Evolutionary conservation across 2,329 filamentous ascomycete species (phyloP).

Genomic region (Calonectria honghensis): DNA sequence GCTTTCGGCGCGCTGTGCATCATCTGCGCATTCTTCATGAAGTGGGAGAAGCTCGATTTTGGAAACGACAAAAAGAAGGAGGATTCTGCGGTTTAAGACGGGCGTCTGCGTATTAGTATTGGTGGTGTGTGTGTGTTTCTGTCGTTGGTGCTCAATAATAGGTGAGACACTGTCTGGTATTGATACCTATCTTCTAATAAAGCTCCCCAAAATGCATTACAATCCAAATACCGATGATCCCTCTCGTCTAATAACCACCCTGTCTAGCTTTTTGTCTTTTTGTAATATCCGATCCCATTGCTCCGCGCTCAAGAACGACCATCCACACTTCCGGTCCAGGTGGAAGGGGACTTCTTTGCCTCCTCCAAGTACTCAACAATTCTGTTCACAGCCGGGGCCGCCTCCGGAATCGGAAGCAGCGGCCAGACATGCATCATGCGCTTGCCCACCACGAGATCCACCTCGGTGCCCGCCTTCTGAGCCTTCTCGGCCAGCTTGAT

Average conservation of each 20-base stretch:
- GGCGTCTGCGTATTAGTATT: background rate
- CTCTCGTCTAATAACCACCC: background rate
- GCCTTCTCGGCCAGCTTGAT: slow-evolving; percentile 55
- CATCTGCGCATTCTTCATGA: slow-evolving; percentile 39
- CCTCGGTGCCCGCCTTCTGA: slow-evolving; percentile 51
- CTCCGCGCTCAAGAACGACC: slow-evolving; percentile 25
- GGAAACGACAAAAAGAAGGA: slow-evolving; percentile 25
- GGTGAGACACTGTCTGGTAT: slow-evolving; percentile 4
- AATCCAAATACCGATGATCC: background rate
- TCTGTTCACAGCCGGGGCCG: slow-evolving; percentile 51
- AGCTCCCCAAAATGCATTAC: background rate
- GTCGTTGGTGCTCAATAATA: background rate
- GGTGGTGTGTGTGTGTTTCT: background rate
- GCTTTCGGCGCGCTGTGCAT: slow-evolving; percentile 31
- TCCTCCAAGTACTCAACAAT: slow-evolving; percentile 55
- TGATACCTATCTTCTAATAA: background rate
- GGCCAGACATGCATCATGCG: slow-evolving; percentile 60
- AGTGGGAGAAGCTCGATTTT: slow-evolving; percentile 40
- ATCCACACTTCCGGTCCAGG: slow-evolving; percentile 39
- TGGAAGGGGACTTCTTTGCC: slow-evolving; percentile 34
- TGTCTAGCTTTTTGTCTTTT: background rate
- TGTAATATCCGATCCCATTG: background rate
- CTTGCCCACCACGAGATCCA: slow-evolving; percentile 55
- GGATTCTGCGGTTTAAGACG: slow-evolving; percentile 6
- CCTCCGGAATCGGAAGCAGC: slow-evolving; percentile 56